phyloP scores from a whole-genome alignment of 1,284 basidiomycete species.

The Leucoagaricus sp. region DNA sequence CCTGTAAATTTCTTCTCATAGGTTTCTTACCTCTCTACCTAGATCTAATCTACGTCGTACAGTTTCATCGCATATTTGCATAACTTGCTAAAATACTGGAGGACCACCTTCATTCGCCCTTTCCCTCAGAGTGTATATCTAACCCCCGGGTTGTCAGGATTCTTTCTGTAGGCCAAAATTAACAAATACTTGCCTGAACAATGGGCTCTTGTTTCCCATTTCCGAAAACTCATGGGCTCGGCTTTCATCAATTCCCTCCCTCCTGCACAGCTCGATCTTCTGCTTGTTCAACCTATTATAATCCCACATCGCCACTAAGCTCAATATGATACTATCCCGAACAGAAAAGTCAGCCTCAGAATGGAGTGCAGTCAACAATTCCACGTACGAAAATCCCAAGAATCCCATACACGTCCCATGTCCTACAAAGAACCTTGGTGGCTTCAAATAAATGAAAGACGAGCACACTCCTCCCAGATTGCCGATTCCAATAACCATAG shows the following conservation, averaged over 20 bases:
- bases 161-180: not conserved
- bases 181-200: constrained; percentile 15
- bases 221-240: constrained; percentile 13
- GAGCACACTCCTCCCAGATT: constrained; percentile 49
- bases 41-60: no score
- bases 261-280: constrained; percentile 16
- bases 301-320: constrained; percentile 17
- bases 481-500: constrained; percentile 54
- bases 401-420: constrained; percentile 53
- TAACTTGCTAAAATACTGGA: no score
- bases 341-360: not conserved
- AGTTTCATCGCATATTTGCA: no score
- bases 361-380: not conserved
- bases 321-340: constrained; percentile 10
- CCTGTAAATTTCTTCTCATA: no score
- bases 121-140: not conserved
- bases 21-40: no score
- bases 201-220: constrained; percentile 18
- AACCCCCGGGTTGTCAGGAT: not conserved
- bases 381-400: constrained; percentile 38
- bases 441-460: constrained; percentile 35
- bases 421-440: constrained; percentile 49
- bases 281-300: constrained; percentile 16
- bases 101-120: not conserved
- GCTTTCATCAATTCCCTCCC: constrained; percentile 20